Conservation (phyloP, 192 early-diverging fungal genomes). For the Coemansia sp. region DNA sequence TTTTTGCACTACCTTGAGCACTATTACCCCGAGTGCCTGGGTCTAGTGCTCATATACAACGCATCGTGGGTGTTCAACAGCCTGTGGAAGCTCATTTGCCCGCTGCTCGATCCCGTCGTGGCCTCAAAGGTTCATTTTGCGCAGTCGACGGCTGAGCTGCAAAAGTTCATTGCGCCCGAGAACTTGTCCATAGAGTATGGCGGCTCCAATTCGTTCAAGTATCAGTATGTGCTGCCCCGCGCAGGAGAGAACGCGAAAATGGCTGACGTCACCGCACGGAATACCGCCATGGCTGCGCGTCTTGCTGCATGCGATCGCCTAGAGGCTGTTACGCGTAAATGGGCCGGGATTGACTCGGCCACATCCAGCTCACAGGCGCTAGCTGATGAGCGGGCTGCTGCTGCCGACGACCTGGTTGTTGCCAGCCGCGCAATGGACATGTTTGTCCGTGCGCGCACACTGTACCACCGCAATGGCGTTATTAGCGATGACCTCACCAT, state of each 20-base stretch:
- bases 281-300: conserved; percentile 34
- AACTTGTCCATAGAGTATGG: conserved; percentile 62
- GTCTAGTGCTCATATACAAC: conserved; percentile 75
- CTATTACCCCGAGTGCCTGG: conserved; percentile 90
- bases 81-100: conserved; percentile 79
- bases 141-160: conserved; percentile 60
- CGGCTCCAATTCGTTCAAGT: conserved; percentile 60
- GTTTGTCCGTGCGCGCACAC: conserved; percentile 52
- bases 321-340: conserved; percentile 53
- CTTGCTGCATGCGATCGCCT: conserved; percentile 39
- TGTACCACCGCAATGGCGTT: conserved; percentile 56
- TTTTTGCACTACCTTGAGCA: conserved; percentile 78
- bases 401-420: conserved; percentile 49
- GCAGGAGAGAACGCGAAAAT: conserved; percentile 48
- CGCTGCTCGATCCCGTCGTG: conserved; percentile 87
- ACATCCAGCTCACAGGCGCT: conserved; percentile 13
- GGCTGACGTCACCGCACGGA: conserved; percentile 38
- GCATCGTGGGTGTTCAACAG: conserved; percentile 88
- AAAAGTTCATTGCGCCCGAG: conserved; percentile 61
- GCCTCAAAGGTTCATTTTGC: conserved; percentile 82
- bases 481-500: conserved; percentile 27
- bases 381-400: conserved; percentile 32
- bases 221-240: conserved; percentile 54
- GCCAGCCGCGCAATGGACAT: conserved; percentile 54
- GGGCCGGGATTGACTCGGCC: conserved; percentile 33